phyloP scores from a whole-genome alignment of 331 rosid species.

The Saraca asoca region DNA sequence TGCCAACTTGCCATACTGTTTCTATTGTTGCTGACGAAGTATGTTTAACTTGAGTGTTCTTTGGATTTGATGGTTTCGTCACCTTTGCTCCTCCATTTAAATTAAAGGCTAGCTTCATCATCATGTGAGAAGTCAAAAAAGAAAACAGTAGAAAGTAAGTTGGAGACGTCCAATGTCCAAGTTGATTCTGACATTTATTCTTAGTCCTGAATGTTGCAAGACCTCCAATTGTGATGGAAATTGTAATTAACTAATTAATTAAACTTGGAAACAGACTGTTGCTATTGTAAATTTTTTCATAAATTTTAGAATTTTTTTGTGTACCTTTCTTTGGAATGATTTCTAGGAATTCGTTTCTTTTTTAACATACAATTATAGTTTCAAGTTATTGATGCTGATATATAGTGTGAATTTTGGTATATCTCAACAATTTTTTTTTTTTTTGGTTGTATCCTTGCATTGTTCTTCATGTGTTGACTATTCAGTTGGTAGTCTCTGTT shows the following conservation, averaged over 20 bases:
- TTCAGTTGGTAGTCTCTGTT: background rate
- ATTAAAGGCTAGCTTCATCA: no score
- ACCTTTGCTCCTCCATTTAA: background rate
- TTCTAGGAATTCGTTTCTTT: background rate
- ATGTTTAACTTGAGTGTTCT: constrained; percentile 4
- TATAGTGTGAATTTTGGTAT: background rate
- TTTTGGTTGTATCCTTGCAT: constrained; percentile 1
- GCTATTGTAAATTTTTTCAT: background rate
- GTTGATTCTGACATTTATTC: background rate
- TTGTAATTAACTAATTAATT: background rate
- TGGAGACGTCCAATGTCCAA: background rate
- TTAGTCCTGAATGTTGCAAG: background rate
- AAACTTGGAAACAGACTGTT: background rate
- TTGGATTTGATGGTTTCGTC: background rate
- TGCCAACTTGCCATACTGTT: background rate
- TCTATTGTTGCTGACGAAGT: background rate
- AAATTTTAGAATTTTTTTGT: no score
- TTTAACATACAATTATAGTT: background rate
- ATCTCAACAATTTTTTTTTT: background rate
- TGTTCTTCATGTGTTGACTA: background rate
- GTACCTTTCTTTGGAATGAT: background rate
- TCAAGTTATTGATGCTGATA: background rate
- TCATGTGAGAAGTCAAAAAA: no score
- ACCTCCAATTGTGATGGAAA: background rate
- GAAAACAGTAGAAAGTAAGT: no score